Base-by-base conservation (phyloP, 495 filamentous ascomycete genomes). In the Penicillium salamii region DNA sequence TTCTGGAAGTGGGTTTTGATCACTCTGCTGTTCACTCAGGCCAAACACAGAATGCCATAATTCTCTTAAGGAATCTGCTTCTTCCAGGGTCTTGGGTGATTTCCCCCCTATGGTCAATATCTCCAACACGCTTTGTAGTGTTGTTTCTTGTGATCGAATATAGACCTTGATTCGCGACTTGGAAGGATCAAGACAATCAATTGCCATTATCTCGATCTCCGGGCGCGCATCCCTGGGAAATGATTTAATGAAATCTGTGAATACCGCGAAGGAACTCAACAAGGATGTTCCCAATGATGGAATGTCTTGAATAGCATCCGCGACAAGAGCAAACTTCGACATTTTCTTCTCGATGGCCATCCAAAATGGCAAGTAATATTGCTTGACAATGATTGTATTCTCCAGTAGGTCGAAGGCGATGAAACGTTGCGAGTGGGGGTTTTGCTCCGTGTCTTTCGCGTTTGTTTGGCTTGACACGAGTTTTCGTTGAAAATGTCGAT, bases 131-230 rank as follows among this genome's bases (percentile, higher is more conserved):
- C 51, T 63, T 19, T 49, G 45, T 42, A 69, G 68, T 6, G 39
- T 34, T 1, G 68, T 69, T 28, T 37, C 13, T 4, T 50, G 66
- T 28, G 37, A 53, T 29, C 69, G 57, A 31, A 72, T 45, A 42
- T 72, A 72, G 29, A 72, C 61, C 46, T 71, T 72, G 39, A 70
- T 36, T 3, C 69, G 61, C 2, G 67, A 61, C n/a, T 65, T 36
- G 3, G 12, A 11, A 3, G 52, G 57, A 20, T 61, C 56, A 2
- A 68, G 46, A 36, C 63, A 53, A 42, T 72, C 69, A 42, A 71
- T 59, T 19, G 61, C 66, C 31, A 72, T 45, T 29, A 71, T 69
- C 32, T 71, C 69, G 9, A 63, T 38, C 35, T 62, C 50, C 1
- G 59, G 54, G 42, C 47, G 8, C 7, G 48, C 39, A 9, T 38